Percentiles rank a stretch among this genome's conserved stretches.
Conservation (phyloP, 768 basidiomycete species). For the Lactarius sp. region DNA sequence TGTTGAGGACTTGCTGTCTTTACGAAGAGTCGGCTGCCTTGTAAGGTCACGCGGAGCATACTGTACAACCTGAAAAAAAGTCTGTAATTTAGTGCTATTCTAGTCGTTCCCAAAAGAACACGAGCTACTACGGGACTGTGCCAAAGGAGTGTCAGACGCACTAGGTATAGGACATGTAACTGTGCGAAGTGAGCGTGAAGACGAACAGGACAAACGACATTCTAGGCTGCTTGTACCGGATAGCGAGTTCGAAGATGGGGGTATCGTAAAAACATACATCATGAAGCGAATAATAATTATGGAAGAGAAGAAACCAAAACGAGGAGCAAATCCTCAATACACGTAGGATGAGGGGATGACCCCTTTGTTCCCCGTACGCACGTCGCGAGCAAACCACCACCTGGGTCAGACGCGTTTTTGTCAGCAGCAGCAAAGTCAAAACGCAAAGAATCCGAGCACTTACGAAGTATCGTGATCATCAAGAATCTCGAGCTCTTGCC, state of each 20-base stretch:
- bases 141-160: conserved; percentile 22
- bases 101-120: conserved; percentile 22
- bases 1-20: not conserved
- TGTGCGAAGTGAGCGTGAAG: conserved; percentile 24
- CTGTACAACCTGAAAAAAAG: not conserved
- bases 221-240: conserved; percentile 24
- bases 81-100: conserved; percentile 7
- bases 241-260: conserved; percentile 19
- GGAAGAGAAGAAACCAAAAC: conserved; percentile 7
- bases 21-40: not conserved
- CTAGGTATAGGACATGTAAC: conserved; percentile 12
- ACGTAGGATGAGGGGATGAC: conserved; percentile 90
- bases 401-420: conserved; percentile 37
- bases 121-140: conserved; percentile 16
- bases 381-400: conserved; percentile 93
- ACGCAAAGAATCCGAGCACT: conserved; percentile 31
- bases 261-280: conserved; percentile 27
- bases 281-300: conserved; percentile 26
- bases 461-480: conserved; percentile 80
- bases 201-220: conserved; percentile 18
- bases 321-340: conserved; percentile 46
- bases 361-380: conserved; percentile 74
- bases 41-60: not conserved
- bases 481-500: conserved; percentile 68
- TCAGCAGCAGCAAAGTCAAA: conserved; percentile 12